These are phyloP conservation scores for Hanseniaspora lachancei DNA, from an alignment of 805 yeast species.

Conservation along the genomic window DNA sequence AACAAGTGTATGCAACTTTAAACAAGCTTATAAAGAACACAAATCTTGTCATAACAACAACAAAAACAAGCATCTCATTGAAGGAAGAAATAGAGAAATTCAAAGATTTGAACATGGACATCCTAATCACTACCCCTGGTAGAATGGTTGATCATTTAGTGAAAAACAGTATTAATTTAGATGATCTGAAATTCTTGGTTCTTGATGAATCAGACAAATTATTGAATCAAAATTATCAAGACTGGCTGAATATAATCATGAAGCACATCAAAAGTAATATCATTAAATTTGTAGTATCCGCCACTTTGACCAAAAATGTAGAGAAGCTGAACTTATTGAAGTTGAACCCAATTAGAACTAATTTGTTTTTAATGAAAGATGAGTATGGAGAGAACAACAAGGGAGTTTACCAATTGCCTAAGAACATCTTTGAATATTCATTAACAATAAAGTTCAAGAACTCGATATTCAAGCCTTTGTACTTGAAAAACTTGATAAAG, in stretches of 20 bases:
- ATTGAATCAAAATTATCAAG: slow-evolving; percentile 80
- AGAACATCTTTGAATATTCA: slow-evolving; percentile 35
- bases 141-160: slow-evolving; percentile 64
- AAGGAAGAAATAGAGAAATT: slow-evolving; percentile 50
- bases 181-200: slow-evolving; percentile 46
- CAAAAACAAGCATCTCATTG: slow-evolving; percentile 42
- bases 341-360: slow-evolving; percentile 44
- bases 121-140: slow-evolving; percentile 64
- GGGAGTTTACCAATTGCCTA: slow-evolving; percentile 46
- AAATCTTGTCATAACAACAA: slow-evolving; percentile 38
- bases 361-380: slow-evolving; percentile 56
- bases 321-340: slow-evolving; percentile 66
- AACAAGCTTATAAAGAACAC: slow-evolving; percentile 52
- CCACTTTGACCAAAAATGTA: slow-evolving; percentile 87
- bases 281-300: slow-evolving; percentile 70
- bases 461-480: slow-evolving; percentile 56
- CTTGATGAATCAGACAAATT: slow-evolving; percentile 75
- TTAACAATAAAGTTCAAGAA: slow-evolving; percentile 28
- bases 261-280: slow-evolving; percentile 27
- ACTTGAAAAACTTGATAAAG: slow-evolving; percentile 46
- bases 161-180: slow-evolving; percentile 32
- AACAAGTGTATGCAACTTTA: slow-evolving; percentile 64
- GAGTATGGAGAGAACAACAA: slow-evolving; percentile 30
- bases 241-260: slow-evolving; percentile 61
- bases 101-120: slow-evolving; percentile 41